Conservation (phyloP, 2,329 filamentous ascomycete species). For the Arthroderma sp. region DNA sequence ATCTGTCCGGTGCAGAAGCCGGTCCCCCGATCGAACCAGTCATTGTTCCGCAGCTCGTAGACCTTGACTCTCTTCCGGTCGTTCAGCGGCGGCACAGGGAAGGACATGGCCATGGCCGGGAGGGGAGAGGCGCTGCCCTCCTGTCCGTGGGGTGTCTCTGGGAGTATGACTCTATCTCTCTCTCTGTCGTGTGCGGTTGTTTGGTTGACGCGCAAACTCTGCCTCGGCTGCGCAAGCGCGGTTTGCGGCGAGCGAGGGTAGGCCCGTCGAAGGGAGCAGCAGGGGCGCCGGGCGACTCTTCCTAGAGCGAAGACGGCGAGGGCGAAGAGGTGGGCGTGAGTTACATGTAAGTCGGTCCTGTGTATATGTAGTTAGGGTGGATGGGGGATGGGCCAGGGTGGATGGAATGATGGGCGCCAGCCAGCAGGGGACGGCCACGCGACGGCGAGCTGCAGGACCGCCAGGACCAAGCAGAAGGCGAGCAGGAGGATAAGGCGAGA, state of each 20-base stretch:
- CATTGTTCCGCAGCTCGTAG: slow-evolving; percentile 95
- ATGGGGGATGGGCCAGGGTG: neutral
- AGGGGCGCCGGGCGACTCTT: neutral
- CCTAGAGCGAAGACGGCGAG: neutral
- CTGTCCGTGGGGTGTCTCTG: slow-evolving; percentile 28
- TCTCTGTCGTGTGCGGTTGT: neutral
- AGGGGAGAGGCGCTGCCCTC: slow-evolving; percentile 18
- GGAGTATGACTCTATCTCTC: neutral
- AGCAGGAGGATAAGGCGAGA: neutral
- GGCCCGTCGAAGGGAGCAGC: neutral
- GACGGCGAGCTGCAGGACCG: neutral
- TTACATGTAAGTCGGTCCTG: neutral
- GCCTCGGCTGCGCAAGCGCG: slow-evolving; percentile 5
- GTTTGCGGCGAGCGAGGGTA: neutral
- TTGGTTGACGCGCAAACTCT: slow-evolving; percentile 1
- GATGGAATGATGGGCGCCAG: neutral
- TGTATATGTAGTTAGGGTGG: neutral
- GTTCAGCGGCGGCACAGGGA: slow-evolving; percentile 37
- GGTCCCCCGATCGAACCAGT: slow-evolving; percentile 97
- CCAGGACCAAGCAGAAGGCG: neutral
- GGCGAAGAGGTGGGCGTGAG: neutral
- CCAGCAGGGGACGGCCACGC: slow-evolving; percentile 3
- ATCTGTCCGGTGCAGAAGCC: slow-evolving; percentile 81
- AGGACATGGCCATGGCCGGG: slow-evolving; percentile 32
- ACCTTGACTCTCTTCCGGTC: slow-evolving; percentile 73